phyloP scores from a whole-genome alignment of 2,329 filamentous ascomycete species.

The Fusarium pininemorale region DNA sequence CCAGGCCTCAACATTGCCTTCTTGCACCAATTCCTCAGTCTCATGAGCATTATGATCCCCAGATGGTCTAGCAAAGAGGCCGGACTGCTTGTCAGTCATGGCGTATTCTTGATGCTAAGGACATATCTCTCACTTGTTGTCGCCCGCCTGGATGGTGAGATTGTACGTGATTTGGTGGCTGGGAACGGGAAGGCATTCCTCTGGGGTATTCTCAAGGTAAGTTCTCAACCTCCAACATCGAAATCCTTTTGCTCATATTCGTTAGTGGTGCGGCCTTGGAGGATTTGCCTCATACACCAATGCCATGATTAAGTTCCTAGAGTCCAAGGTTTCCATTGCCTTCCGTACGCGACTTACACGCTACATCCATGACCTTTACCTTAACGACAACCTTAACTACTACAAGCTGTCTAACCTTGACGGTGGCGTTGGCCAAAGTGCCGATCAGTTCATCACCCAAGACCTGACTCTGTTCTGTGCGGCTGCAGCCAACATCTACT shows the following conservation, averaged over 20 bases:
- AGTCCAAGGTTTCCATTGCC: slow-evolving; percentile 97
- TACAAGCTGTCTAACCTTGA: slow-evolving; percentile 95
- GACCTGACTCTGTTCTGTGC: slow-evolving; percentile 96
- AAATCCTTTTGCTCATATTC: too few species aligned
- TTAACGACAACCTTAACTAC: slow-evolving; percentile 94
- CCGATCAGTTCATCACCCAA: slow-evolving; percentile 97
- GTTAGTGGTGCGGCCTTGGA: slow-evolving; percentile 81
- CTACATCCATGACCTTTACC: slow-evolving; percentile 96
- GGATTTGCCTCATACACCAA: slow-evolving; percentile 97
- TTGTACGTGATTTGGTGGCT: slow-evolving; percentile 94
- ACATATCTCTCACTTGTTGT: slow-evolving; percentile 96
- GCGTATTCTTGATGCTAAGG: slow-evolving; percentile 86
- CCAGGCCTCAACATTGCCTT: slow-evolving; percentile 96
- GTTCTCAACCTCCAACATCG: slow-evolving; percentile 8
- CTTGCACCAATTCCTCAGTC: slow-evolving; percentile 92
- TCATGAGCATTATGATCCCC: slow-evolving; percentile 98
- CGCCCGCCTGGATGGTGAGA: slow-evolving; percentile 91
- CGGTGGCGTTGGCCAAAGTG: slow-evolving; percentile 88
- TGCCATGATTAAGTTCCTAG: slow-evolving; percentile 98
- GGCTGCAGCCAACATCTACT: slow-evolving; percentile 90
- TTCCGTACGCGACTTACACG: slow-evolving; percentile 94
- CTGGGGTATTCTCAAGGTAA: slow-evolving; percentile 83
- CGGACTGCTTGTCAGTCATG: slow-evolving; percentile 86
- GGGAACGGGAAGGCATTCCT: slow-evolving; percentile 90
- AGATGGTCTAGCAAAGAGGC: slow-evolving; percentile 96